A percentile compares a stretch with the other conserved stretches of the same genome.
Conservation (phyloP, 1,139 yeast species). For the Candida albicans region DNA sequence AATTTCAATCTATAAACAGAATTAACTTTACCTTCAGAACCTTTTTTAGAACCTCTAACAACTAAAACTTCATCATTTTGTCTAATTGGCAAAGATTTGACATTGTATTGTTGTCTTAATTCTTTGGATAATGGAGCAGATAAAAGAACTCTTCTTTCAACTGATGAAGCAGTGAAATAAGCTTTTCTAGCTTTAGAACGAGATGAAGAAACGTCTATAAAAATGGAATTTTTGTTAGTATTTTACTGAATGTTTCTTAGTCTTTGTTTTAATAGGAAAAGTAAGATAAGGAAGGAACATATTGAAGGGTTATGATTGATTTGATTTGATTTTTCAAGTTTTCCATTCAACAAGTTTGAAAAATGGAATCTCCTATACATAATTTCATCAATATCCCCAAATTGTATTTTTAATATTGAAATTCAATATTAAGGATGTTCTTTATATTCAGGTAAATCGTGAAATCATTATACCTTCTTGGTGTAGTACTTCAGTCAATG, state of each 20-base stretch:
- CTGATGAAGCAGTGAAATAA: conserved; percentile 97
- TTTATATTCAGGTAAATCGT: too few relatives aligned
- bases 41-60: conserved; percentile 99
- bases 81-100: conserved; percentile 97
- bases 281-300: too few relatives aligned
- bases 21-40: conserved; percentile 97
- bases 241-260: conserved; percentile 4
- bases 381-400: too few relatives aligned
- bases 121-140: conserved; percentile 99
- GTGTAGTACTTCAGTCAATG: too few relatives aligned
- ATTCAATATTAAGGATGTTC: too few relatives aligned
- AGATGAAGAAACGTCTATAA: conserved; percentile 95
- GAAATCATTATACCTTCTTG: too few relatives aligned
- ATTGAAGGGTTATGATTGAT: too few relatives aligned
- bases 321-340: too few relatives aligned
- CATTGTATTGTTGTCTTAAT: conserved; percentile 96
- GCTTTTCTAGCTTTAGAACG: conserved; percentile 99
- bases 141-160: conserved; percentile 91
- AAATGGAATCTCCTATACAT: too few relatives aligned
- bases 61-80: conserved; percentile 95
- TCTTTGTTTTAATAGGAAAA: too few relatives aligned
- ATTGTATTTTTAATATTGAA: too few relatives aligned
- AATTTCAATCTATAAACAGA: conserved; percentile 99
- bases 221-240: conserved; percentile 29
- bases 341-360: too few relatives aligned